Percentiles rank a stretch among this genome's conserved stretches.
Evolutionary conservation across 306 rosid species (phyloP).

Genomic region (Malus orientalis): DNA sequence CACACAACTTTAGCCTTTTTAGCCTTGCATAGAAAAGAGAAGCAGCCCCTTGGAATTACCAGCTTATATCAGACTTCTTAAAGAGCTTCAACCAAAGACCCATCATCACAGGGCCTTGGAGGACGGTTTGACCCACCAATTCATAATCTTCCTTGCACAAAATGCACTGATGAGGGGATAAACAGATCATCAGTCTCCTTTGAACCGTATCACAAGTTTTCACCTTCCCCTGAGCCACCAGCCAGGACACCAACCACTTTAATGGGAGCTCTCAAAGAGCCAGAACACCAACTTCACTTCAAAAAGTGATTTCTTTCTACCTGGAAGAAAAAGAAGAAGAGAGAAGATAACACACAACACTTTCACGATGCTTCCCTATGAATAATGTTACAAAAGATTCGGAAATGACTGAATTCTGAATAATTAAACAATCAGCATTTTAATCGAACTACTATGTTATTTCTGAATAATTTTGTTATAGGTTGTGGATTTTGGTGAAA

Average conservation of each 20-base stretch:
- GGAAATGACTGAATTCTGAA: neutral
- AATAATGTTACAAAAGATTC: neutral
- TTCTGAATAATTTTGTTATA: slow-evolving; percentile 18
- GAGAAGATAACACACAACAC: neutral
- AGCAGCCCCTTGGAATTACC: neutral
- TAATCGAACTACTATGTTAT: neutral
- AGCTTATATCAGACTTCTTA: neutral
- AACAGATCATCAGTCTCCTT: neutral
- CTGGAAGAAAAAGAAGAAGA: neutral
- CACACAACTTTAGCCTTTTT: neutral
- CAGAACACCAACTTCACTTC: too few relatives aligned
- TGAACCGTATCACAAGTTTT: neutral
- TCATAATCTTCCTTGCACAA: neutral
- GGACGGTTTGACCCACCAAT: neutral
- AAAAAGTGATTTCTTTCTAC: neutral
- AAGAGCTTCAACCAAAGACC: neutral
- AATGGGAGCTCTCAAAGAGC: too few relatives aligned
- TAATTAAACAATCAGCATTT: neutral
- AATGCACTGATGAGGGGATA: neutral
- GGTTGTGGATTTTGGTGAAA: slow-evolving; percentile 99
- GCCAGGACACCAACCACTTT: too few relatives aligned
- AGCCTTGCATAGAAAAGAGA: neutral
- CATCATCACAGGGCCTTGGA: neutral
- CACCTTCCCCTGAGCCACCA: too few relatives aligned
- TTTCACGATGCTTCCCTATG: neutral